These are phyloP conservation scores for Debaryomyces singareniensis DNA, from an alignment of 1,139 yeast genomes.

Conservation along the genomic window DNA sequence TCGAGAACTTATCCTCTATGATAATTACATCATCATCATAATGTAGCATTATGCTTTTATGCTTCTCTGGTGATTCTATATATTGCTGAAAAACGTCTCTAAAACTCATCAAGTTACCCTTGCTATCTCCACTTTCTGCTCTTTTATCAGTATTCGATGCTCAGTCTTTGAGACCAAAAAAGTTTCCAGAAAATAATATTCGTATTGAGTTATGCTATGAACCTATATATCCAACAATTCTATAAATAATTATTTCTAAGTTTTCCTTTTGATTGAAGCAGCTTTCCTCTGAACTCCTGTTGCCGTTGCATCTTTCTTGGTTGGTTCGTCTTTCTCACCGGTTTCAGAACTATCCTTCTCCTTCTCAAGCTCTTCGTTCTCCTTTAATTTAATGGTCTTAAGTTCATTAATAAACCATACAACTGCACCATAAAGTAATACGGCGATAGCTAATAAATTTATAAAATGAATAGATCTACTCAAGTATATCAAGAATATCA, in stretches of 20 bases:
- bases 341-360: slow-evolving; percentile 8
- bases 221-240: no score
- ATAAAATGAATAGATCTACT: slow-evolving; percentile 74
- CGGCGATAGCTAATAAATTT: slow-evolving; percentile 63
- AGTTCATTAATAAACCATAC: slow-evolving; percentile 85
- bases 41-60: slow-evolving; percentile 23
- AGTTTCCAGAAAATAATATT: no score
- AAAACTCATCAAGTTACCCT: slow-evolving; percentile 26
- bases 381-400: slow-evolving; percentile 38
- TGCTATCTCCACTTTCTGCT: slow-evolving; percentile 1
- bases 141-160: no score
- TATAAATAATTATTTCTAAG: no score
- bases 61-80: slow-evolving; percentile 23
- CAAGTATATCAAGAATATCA: slow-evolving; percentile 52
- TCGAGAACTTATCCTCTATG: slow-evolving; percentile 58
- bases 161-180: no score
- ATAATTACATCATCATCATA: slow-evolving; percentile 51
- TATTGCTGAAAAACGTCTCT: slow-evolving; percentile 27
- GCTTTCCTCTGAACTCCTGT: no score
- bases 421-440: slow-evolving; percentile 68
- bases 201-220: no score
- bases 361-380: slow-evolving; percentile 12
- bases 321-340: slow-evolving; percentile 1
- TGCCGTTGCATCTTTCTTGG: background rate
- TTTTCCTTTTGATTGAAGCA: no score